Base-by-base conservation (phyloP, 306 rosid species). In the Parietaria judaica region DNA sequence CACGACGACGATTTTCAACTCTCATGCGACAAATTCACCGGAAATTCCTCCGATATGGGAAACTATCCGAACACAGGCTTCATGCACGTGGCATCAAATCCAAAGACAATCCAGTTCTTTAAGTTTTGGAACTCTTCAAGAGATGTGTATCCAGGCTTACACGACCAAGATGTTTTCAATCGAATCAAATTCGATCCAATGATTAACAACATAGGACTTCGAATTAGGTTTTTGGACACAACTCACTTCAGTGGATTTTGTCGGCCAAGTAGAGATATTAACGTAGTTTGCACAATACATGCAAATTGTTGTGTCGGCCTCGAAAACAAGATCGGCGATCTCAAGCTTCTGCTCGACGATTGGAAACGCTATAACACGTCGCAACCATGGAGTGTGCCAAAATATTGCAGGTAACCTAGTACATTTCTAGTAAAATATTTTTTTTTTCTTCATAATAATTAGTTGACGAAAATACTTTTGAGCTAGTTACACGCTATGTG, bases 291-390 rank as follows among this genome's bases (percentile, higher is more conserved):
- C 43, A 91, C 98, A 6, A 75, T 88, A 95, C 98, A 91, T 66
- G 98, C 96, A 5, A 91, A 91, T 70, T 91, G 98, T 38, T 91
- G 98, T 64, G 52, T 80, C 35, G 98, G 98, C 49, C 72, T 81
- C 4, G 63, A 79, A 0, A 88, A 82, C 66, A 91, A 91, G 49
- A 66, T 91, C 68, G 51, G 70, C 58, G 98, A 88, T 71, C 98
- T 91, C 11, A 73, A 43, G 36, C 67, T 79, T 65, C 60, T 91
- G 81, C 94, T 91, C n/a, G 49, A 80, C 11, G 95, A 83, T 70
- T 91, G 98, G 98, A 74, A 12, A 39, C 44, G 7, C 4, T 39
- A 3, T 4, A 39, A 39, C 7, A 4, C 44, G 4, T 7, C 4
- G 44, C 7, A 39, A 3, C 44, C 44, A 39, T 39, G 44, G 44